Base-by-base conservation (phyloP, 352 stramenopile species). In the Pythium dissimile region DNA sequence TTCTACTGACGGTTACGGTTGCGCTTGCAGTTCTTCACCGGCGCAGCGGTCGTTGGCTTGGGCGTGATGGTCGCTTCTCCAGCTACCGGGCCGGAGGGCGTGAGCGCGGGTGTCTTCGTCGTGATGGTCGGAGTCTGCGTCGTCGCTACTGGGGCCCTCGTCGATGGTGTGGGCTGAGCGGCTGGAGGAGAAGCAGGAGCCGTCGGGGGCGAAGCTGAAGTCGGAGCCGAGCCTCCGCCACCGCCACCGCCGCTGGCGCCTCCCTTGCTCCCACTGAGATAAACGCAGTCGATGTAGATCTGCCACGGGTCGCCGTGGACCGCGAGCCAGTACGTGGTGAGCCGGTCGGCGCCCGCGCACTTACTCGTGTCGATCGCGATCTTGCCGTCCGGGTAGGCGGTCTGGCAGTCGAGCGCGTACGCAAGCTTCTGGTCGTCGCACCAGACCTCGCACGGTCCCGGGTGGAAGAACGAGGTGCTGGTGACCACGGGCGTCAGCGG, bases 271-370 rank as follows among this genome's bases (percentile, higher is more conserved):
- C 45, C 45, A 10, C 27, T 31, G 28, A 79, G 60, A 58, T 68
- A 75, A 11, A 82, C 75, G 39, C 75, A 86, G 66, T 83, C 69
- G n/a, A 54, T 69, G 63, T 87, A 89, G 23, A 85, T 72, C 34
- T 89, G 74, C 77, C 75, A 89, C 38, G 72, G 71, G 0, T 39
- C 48, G 26, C 66, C 62, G 32, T 85, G 73, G n/a, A 84, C 37
- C 1, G 51, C 79, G 31, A 86, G 47, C 79, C 77, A 89, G 70
- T 82, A 81, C 37, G 86, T 44, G 8, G 63, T 70, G 23, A 81
- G 54, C 9, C 63, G 67, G 48, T 80, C 73, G 12, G 71, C 73
- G 12, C 68, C 57, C 1, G 49, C 44, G 43, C 78, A 88, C 53
- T 73, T 71, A 21, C 64, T 56, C 35, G 58, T 50, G 47, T 89